phyloP scores from a whole-genome alignment of 2,329 filamentous ascomycete genomes.

The Colletotrichum spinosum region DNA sequence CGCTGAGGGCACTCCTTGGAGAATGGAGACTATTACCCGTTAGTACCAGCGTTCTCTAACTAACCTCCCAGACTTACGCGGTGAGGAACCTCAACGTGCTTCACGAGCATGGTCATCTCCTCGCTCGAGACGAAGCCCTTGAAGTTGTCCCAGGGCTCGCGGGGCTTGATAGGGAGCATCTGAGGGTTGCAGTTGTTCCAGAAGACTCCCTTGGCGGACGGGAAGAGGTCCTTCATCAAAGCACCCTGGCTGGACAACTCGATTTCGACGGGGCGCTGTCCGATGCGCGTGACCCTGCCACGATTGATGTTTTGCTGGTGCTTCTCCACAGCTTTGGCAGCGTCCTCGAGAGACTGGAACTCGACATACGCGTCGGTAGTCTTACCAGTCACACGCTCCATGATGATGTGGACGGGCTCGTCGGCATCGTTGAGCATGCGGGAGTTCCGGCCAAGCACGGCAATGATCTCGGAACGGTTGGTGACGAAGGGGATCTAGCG shows the following conservation, averaged over 20 bases:
- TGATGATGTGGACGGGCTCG: slow-evolving; percentile 72
- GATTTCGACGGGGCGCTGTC: slow-evolving; percentile 68
- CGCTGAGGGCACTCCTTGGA: slow-evolving; percentile 72
- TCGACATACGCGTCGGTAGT: slow-evolving; percentile 72
- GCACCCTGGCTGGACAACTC: slow-evolving; percentile 66
- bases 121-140: slow-evolving; percentile 71
- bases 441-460: slow-evolving; percentile 69
- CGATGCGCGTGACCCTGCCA: slow-evolving; percentile 62
- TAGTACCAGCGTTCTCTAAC: neutral
- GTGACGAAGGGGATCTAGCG: slow-evolving; percentile 67
- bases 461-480: slow-evolving; percentile 65
- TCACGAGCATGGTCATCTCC: slow-evolving; percentile 72
- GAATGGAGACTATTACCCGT: slow-evolving; percentile 64
- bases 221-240: slow-evolving; percentile 73
- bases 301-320: slow-evolving; percentile 53
- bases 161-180: slow-evolving; percentile 48
- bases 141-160: slow-evolving; percentile 64
- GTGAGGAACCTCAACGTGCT: slow-evolving; percentile 71
- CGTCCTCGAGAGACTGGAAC: slow-evolving; percentile 64
- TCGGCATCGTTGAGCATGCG: slow-evolving; percentile 64
- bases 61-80: slow-evolving; percentile 60
- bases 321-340: slow-evolving; percentile 63
- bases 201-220: slow-evolving; percentile 64
- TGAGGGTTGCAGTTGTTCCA: slow-evolving; percentile 64
- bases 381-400: slow-evolving; percentile 72